phyloP scores from a whole-genome alignment of 1,284 basidiomycete species.

The Cutaneotrichosporon sp. region DNA sequence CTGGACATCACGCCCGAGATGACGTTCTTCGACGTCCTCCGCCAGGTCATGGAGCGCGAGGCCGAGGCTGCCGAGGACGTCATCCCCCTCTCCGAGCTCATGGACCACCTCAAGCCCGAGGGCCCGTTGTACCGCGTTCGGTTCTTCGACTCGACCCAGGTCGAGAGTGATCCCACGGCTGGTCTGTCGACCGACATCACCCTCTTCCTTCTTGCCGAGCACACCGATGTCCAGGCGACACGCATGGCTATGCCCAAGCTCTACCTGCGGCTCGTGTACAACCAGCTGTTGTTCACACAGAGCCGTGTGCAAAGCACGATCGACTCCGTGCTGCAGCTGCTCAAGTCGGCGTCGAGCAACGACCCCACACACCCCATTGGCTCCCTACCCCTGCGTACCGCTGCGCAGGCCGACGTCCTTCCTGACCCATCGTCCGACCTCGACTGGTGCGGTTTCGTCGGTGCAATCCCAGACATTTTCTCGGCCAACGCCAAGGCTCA shows the following conservation, averaged over 20 bases:
- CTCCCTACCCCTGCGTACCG: conserved; percentile 73
- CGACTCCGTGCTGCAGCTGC: conserved; percentile 77
- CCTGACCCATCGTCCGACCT: conserved; percentile 85
- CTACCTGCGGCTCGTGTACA: conserved; percentile 81
- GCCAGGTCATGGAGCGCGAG: conserved; percentile 59
- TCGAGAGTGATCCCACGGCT: conserved; percentile 71
- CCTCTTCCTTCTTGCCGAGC: conserved; percentile 60
- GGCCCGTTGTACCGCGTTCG: conserved; percentile 78
- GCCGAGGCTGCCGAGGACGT: conserved; percentile 76
- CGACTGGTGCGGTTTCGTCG: conserved; percentile 95
- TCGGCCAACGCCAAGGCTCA: conserved; percentile 69
- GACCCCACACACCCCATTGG: conserved; percentile 58
- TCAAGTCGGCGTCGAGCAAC: conserved; percentile 65
- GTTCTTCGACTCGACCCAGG: conserved; percentile 76
- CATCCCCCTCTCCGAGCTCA: conserved; percentile 75
- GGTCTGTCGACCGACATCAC: conserved; percentile 88
- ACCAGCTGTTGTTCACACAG: conserved; percentile 87
- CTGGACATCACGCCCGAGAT: conserved; percentile 79
- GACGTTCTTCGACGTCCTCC: conserved; percentile 87
- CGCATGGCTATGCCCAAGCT: conserved; percentile 61
- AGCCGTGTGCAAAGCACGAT: conserved; percentile 71
- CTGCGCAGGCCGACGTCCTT: conserved; percentile 63
- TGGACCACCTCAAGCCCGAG: conserved; percentile 65
- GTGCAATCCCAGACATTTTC: conserved; percentile 92
- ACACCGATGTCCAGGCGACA: conserved; percentile 61